Base-by-base conservation (phyloP, 2,329 filamentous ascomycete species). In the Exophiala calicioides region DNA sequence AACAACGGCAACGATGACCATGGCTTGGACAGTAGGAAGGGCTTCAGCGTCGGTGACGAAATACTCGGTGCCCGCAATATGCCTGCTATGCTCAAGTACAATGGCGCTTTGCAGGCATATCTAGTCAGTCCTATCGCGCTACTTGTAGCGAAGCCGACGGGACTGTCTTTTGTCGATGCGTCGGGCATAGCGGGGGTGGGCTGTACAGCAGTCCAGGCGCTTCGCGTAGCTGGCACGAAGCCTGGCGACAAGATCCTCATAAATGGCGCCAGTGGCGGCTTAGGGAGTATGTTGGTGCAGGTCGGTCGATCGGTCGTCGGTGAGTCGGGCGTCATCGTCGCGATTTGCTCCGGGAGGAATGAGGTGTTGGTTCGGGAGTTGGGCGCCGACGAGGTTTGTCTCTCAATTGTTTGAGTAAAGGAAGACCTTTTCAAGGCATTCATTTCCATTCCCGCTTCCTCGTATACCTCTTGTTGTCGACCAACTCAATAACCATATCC, bases 341-440 rank as follows among this genome's bases (percentile, higher is more conserved):
- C 29, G n/a, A 49, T 32, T 8, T 46, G 42, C 20, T 48, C 45
- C 3, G 15, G 32, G 2, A 40, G 21, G 21, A 47, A 48, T 18
- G 13, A 15, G 7, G 31, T 33, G 8, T 18, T 43, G 4, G 39
- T 49, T 2, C 21, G 9, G 23, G 30, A 29, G 2, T 18, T 44
- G 23, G 48, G 48, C 9, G 48, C 48, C 13, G 48, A 52, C 37
- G 38, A 52, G 38, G 48, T 52, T 24, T 24, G 39, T 40, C n/a
- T n/a, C n/a, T n/a, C n/a, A n/a, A n/a, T n/a, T n/a, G n/a, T n/a
- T n/a, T n/a, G n/a, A n/a, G n/a, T n/a, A n/a, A n/a, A n/a, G n/a
- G n/a, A n/a, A n/a, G n/a, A n/a, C n/a, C n/a, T n/a, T n/a, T n/a
- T n/a, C n/a, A n/a, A n/a, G n/a, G n/a, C n/a, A n/a, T n/a, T n/a